Conservation (phyloP, 2,329 filamentous ascomycete genomes). For the Rosellinia necatrix region DNA sequence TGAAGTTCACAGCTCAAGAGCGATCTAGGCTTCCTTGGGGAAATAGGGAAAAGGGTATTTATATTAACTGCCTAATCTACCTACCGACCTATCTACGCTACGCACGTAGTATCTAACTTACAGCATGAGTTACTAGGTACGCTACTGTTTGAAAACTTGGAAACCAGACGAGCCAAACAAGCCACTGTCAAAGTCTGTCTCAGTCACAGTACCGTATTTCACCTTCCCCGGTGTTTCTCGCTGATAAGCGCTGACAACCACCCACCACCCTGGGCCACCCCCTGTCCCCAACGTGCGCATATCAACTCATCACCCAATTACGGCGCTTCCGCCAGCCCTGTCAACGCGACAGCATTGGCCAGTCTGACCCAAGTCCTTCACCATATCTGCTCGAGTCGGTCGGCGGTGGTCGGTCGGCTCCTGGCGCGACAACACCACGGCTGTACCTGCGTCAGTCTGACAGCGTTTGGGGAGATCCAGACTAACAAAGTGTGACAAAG, state of each 20-base stretch:
- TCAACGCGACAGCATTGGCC: slow-evolving; percentile 30
- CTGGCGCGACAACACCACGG: slow-evolving; percentile 1
- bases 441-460: slow-evolving; percentile 22
- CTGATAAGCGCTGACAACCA: slow-evolving; percentile 34
- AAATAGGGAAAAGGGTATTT: too few relatives aligned
- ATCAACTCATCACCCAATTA: slow-evolving; percentile 20
- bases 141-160: too few relatives aligned
- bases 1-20: too few relatives aligned
- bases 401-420: slow-evolving; percentile 17
- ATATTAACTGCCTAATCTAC: too few relatives aligned
- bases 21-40: too few relatives aligned
- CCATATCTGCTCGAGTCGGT: too few relatives aligned
- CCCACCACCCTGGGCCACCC: slow-evolving; percentile 25
- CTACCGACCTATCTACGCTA: too few relatives aligned
- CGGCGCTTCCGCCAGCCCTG: slow-evolving; percentile 35
- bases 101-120: too few relatives aligned
- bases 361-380: slow-evolving; percentile 7
- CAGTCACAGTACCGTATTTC: background rate
- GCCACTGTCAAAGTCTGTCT: background rate
- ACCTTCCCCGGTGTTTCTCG: background rate
- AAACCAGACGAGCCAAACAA: too few relatives aligned
- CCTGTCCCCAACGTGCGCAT: slow-evolving; percentile 20
- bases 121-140: too few relatives aligned
- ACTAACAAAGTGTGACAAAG: too few relatives aligned
- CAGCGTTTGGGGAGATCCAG: slow-evolving; percentile 10